Conservation (phyloP, 1,284 basidiomycete species). For the Psilocybe mexicana region DNA sequence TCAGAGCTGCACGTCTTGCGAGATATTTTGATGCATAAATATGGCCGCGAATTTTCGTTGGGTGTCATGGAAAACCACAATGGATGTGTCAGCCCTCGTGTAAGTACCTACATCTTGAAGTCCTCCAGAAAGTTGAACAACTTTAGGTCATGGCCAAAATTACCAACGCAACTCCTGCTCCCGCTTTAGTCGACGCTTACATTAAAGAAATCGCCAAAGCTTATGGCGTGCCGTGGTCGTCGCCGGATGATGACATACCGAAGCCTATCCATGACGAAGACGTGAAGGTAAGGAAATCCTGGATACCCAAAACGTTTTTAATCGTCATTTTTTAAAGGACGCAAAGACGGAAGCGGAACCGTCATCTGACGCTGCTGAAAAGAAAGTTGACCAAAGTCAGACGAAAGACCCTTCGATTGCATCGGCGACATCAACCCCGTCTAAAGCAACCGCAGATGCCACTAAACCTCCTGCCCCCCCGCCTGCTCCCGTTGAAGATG, state of each 20-base stretch:
- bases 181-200: slow-evolving; percentile 40
- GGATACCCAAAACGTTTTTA: not conserved
- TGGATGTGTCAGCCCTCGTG: slow-evolving; percentile 72
- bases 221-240: slow-evolving; percentile 76
- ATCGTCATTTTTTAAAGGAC: not conserved
- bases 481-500: slow-evolving; percentile 47
- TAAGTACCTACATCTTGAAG: slow-evolving; percentile 50
- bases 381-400: slow-evolving; percentile 4
- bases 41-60: slow-evolving; percentile 80
- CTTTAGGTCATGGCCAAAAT: slow-evolving; percentile 56
- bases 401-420: not conserved
- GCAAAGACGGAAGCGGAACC: not conserved
- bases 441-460: slow-evolving; percentile 8
- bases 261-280: slow-evolving; percentile 27
- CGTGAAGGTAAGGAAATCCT: slow-evolving; percentile 21
- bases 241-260: slow-evolving; percentile 29
- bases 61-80: slow-evolving; percentile 83
- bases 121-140: slow-evolving; percentile 45
- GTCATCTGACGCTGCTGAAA: not conserved
- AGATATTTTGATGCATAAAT: slow-evolving; percentile 94
- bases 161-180: slow-evolving; percentile 44
- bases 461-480: slow-evolving; percentile 11
- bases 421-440: slow-evolving; percentile 12
- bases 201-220: slow-evolving; percentile 80
- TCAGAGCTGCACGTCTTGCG: slow-evolving; percentile 88